These are phyloP conservation scores for Cystobasidium ongulense DNA, from an alignment of 768 basidiomycete species.

Conservation along the genomic window DNA sequence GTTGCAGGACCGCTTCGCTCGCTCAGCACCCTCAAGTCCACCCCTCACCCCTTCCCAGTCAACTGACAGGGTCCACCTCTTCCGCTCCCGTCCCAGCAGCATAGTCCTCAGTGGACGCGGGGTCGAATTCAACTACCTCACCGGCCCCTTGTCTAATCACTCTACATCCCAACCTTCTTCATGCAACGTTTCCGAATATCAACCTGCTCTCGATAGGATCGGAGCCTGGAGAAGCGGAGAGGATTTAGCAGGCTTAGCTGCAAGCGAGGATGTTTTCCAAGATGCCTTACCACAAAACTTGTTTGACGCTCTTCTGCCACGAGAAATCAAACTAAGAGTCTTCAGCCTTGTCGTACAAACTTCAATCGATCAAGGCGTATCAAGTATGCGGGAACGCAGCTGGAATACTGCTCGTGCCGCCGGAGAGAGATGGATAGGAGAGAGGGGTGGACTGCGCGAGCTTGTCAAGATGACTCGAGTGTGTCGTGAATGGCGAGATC, in stretches of 20 bases:
- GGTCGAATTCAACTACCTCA: neutral
- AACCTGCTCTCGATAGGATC: neutral
- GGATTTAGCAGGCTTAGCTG: neutral
- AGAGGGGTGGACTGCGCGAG: neutral
- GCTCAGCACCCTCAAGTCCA: conserved; percentile 10
- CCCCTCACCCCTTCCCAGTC: neutral
- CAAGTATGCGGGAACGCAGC: neutral
- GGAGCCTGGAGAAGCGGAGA: neutral
- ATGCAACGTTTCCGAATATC: neutral
- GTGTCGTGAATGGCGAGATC: conserved; percentile 19
- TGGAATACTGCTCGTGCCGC: conserved; percentile 2
- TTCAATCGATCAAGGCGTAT: neutral
- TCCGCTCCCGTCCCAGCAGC: conserved; percentile 19
- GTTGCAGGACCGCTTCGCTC: conserved; percentile 6
- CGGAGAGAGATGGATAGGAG: conserved; percentile 5
- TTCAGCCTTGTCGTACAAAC: conserved; percentile 13
- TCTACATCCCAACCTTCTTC: neutral
- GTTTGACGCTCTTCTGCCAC: conserved; percentile 12
- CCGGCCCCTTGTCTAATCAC: neutral
- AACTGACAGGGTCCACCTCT: conserved; percentile 20
- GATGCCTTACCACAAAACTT: conserved; percentile 19
- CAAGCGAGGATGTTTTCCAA: neutral
- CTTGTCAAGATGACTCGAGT: conserved; percentile 24
- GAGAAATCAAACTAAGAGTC: neutral
- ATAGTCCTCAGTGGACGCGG: conserved; percentile 5